Base-by-base conservation (phyloP, 805 yeast genomes). In the Pichia cabralensis region DNA sequence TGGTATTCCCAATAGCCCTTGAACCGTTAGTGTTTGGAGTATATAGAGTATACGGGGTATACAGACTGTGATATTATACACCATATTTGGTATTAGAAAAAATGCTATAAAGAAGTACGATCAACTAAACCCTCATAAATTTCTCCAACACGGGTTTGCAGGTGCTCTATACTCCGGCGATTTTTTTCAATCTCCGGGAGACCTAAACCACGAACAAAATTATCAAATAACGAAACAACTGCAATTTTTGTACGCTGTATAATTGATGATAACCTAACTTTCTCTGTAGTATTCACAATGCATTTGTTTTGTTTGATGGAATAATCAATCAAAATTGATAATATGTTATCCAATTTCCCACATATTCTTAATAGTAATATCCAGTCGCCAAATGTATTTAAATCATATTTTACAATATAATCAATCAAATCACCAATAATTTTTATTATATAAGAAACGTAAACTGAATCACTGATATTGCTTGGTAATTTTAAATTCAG, bases 371-470 rank as follows among this genome's bases (percentile, higher is more conserved):
- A 38, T 9, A 50, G 40, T 4, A 33, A 16, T 8, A 48, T 39
- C 41, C 56, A 35, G 11, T 53, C 54, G 5, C 34, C 33, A 26
- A 52, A 46, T 7, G 38, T 33, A n/a, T 30, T 37, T 15, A 55
- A 11, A 2, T 38, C 31, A 31, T 51, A 61, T 43, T 66, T 74
- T 11, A 60, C 65, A 8, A 76, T 43, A 44, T 70, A 80, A 42
- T 79, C 88, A 31, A 74, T 65, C 20, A 79, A 48, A 41, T 80
- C 86, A 32, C 80, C 84, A 31, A 83, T 70, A 3, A 81, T 64
- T 26, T 67, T 65, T 17, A 83, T 58, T 13, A 80, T 53, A 44
- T 78, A 80, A 34, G 74, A 74, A 0, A 69, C 61, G 50, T 79
- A 88, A 1, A 82, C 83, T 7, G 34, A 27, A 10, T 26, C 30